Evolutionary conservation across 2,329 filamentous ascomycete species (phyloP).

Genomic region (Leptosphaerulina australis): DNA sequence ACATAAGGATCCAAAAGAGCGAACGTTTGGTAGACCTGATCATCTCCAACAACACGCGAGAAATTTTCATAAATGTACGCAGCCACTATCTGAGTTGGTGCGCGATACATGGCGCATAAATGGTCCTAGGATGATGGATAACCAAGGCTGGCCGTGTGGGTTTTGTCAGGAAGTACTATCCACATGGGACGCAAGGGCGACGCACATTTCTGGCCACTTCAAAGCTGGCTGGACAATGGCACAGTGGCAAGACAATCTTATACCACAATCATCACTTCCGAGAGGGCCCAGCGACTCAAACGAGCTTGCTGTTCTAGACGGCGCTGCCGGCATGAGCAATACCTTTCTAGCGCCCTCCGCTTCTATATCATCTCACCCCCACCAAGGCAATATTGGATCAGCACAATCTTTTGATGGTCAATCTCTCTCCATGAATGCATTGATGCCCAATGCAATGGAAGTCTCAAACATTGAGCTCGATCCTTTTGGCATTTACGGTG

Average conservation of each 20-base stretch:
- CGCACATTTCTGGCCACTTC: conserved; percentile 43
- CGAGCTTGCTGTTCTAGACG: background rate
- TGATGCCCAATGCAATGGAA: background rate
- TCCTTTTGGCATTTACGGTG: background rate
- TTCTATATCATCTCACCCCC: background rate
- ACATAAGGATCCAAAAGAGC: conserved; percentile 31
- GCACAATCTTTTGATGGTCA: background rate
- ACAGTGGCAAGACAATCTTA: conserved; percentile 24
- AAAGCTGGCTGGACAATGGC: conserved; percentile 41
- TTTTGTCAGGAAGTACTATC: conserved; percentile 36
- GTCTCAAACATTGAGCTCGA: background rate
- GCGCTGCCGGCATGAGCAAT: background rate
- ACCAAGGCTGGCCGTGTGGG: conserved; percentile 38
- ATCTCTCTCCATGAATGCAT: background rate
- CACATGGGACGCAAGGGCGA: conserved; percentile 40
- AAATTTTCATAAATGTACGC: conserved; percentile 38
- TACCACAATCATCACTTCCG: background rate
- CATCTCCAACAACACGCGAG: conserved; percentile 44
- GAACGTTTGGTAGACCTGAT: conserved; percentile 43
- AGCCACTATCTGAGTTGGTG: conserved; percentile 28
- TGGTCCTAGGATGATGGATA: conserved; percentile 14
- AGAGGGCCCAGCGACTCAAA: background rate
- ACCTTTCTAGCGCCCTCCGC: conserved; percentile 8
- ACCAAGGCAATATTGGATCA: background rate
- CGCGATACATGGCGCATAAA: conserved; percentile 40